Conservation (phyloP, 768 basidiomycete genomes). For the Leccinum sublutescens region DNA sequence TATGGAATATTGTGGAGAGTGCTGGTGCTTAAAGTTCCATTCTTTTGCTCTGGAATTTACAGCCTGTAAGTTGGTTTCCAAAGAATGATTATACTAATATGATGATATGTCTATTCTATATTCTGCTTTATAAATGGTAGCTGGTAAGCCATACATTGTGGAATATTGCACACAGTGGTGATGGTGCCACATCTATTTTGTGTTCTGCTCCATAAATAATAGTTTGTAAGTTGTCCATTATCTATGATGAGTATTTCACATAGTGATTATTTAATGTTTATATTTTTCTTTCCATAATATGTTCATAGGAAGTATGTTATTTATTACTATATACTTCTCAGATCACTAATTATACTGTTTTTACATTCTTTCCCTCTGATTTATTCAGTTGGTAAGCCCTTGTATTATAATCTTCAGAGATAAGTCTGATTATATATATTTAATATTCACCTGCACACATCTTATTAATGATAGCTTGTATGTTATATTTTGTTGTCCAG, state of each 20-base stretch:
- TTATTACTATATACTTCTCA: background rate
- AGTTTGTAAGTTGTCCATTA: background rate
- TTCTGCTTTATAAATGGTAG: background rate
- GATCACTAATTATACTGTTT: background rate
- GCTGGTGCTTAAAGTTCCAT: background rate
- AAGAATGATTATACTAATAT: background rate
- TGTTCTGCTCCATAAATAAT: background rate
- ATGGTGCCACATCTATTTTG: background rate
- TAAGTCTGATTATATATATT: background rate
- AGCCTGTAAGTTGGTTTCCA: background rate
- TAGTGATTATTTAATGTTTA: background rate
- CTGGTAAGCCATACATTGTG: background rate
- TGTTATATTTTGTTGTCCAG: background rate
- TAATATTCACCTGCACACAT: background rate
- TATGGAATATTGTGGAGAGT: background rate
- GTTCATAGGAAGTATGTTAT: background rate
- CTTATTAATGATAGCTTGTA: background rate
- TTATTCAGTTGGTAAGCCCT: background rate
- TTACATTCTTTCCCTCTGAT: background rate
- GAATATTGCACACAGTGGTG: too few relatives aligned
- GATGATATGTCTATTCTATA: background rate
- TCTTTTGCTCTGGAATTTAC: background rate
- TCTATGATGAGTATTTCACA: background rate
- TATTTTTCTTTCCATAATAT: too few relatives aligned
- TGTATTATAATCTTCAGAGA: background rate